Base-by-base conservation (phyloP, 2,329 filamentous ascomycete species). In the Colletotrichum destructivum region DNA sequence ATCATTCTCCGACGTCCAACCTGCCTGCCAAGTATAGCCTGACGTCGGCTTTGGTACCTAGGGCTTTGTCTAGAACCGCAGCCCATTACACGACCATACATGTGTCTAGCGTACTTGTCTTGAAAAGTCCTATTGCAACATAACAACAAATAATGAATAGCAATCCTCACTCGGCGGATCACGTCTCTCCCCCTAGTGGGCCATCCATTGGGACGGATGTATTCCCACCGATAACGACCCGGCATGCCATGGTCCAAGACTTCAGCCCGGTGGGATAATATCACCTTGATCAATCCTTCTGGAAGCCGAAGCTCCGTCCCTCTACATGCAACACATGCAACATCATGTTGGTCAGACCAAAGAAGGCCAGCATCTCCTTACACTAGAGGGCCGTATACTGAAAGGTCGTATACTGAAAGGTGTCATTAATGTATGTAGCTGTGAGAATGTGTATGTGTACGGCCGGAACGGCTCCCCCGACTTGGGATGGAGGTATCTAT, bases 351-450 rank as follows among this genome's bases (percentile, higher is more conserved):
- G 35, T 4, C 51, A 16, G 57, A 42, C 11, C 56, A 16, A 7
- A 46, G 57, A 8, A 60, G 26, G 16, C 59, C 2, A 21, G 18
- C 6, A 38, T 55, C 8, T 21, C 2, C 26, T 13, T 21, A 40
- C 13, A 46, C 47, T n/a, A 13, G 38, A 62, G 51, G 12, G 46
- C 4, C 26, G 18, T 21, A 40, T 15, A 46, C 47, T n/a, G 18
- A 47, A 62, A 56, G 15, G 46, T 8, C 11, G 18, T 21, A 40
- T n/a, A 46, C 47, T n/a, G 13, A 47, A 62, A 56, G 15, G 46
- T 72, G 59, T 61, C 65, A 72, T 72, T 69, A 72, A 35, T 63
- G 46, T 72, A 72, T 69, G 69, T 72, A 63, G 46, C 11, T 69
- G 54, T 63, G 40, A 49, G 35, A 60, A 63, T 26, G 54, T 71